These are phyloP conservation scores for Vachellia pachyceras DNA, from an alignment of 306 rosid species.

Conservation along the genomic window DNA sequence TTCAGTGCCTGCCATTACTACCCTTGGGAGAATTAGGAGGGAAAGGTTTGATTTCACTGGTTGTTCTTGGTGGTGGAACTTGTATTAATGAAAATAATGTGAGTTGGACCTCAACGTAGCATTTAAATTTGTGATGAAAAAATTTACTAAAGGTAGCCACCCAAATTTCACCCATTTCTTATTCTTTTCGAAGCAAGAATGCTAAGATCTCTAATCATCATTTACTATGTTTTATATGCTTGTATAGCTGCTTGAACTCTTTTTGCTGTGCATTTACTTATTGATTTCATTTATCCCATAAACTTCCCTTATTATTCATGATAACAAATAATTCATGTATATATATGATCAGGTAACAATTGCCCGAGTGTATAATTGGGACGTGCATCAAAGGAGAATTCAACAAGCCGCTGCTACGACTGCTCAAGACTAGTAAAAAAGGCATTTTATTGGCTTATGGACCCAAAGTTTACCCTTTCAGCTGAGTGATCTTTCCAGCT, in stretches of 20 bases:
- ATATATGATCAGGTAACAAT: conserved; percentile 74
- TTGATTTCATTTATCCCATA: not conserved
- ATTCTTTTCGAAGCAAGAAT: conserved; percentile 12
- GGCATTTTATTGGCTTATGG: conserved; percentile 21
- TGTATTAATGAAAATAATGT: not conserved
- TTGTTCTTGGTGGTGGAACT: not conserved
- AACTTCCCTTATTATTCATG: conserved; percentile 11
- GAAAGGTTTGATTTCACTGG: not conserved
- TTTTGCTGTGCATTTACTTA: not conserved
- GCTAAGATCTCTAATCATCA: not conserved
- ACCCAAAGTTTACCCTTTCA: conserved; percentile 39
- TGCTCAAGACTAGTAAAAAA: conserved; percentile 47
- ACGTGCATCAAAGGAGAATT: conserved; percentile 81
- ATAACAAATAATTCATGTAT: conserved; percentile 14
- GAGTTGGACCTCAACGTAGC: conserved; percentile 14
- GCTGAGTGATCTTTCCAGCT: conserved; percentile 42
- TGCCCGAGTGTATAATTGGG: conserved; percentile 95
- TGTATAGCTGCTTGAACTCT: conserved; percentile 4
- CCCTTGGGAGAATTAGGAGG: not conserved
- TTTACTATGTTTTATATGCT: not conserved
- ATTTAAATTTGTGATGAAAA: conserved; percentile 16
- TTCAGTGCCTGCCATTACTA: not conserved
- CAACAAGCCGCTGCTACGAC: conserved; percentile 52
- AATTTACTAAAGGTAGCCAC: not conserved
- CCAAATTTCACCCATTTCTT: not conserved